These are phyloP conservation scores for Fusarium verticillioides DNA, from an alignment of 2,329 filamentous ascomycete genomes.

Conservation along the genomic window DNA sequence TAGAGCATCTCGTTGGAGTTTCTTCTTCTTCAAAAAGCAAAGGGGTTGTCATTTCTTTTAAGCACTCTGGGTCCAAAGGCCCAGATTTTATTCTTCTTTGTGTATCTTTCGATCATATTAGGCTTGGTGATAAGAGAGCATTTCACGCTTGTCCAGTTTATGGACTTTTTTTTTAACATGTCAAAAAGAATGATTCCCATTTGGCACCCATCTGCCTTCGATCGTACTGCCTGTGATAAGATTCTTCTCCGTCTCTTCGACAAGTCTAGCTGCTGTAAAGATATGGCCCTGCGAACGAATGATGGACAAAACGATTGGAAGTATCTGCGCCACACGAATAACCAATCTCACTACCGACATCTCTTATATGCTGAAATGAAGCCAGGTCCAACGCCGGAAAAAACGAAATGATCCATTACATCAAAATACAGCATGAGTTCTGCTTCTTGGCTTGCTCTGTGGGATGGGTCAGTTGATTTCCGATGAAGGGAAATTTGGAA, in stretches of 20 bases:
- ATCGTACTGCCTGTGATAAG: conserved; percentile 9
- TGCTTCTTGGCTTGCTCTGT: conserved; percentile 79
- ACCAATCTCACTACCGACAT: conserved; percentile 48
- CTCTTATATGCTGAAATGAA: conserved; percentile 46
- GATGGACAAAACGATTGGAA: conserved; percentile 42
- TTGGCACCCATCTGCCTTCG: conserved; percentile 10
- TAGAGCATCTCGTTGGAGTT: conserved; percentile 36
- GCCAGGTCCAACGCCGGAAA: conserved; percentile 49
- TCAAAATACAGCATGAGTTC: conserved; percentile 79
- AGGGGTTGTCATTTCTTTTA: conserved; percentile 1
- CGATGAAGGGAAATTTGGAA: background rate
- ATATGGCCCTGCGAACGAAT: conserved; percentile 39
- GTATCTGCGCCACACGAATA: conserved; percentile 46
- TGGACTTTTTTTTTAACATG: conserved; percentile 7
- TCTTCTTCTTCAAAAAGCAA: conserved; percentile 18
- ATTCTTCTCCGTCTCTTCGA: conserved; percentile 4
- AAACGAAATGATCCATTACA: conserved; percentile 60
- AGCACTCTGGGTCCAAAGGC: background rate
- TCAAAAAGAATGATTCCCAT: conserved; percentile 28
- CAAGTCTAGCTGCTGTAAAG: conserved; percentile 37
- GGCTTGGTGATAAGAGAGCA: conserved; percentile 6
- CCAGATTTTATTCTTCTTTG: background rate
- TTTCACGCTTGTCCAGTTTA: conserved; percentile 27
- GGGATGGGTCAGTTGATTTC: conserved; percentile 9
- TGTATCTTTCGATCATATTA: background rate